Conservation (phyloP, 2,329 filamentous ascomycete species). For the Scedosporium boydii region DNA sequence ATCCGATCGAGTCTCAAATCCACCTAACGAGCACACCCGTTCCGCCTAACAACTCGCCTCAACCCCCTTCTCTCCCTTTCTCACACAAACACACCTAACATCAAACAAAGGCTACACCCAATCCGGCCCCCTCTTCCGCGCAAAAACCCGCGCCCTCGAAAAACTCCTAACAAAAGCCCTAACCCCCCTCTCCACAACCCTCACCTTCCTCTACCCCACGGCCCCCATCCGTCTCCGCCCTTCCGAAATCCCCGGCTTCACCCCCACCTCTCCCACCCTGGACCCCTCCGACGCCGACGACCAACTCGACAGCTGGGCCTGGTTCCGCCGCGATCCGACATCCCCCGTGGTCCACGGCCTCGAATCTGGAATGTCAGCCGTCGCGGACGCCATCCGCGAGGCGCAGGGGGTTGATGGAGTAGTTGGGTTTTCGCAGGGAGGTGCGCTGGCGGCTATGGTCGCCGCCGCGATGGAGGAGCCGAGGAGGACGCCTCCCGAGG, state of each 20-base stretch:
- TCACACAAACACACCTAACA: conserved; percentile 2
- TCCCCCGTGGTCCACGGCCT: conserved; percentile 34
- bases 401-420: conserved; percentile 67
- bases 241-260: conserved; percentile 61
- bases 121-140: conserved; percentile 73
- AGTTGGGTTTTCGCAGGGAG: conserved; percentile 77
- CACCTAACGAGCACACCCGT: too few species aligned
- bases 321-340: conserved; percentile 64
- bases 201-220: conserved; percentile 57
- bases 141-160: conserved; percentile 79
- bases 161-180: conserved; percentile 73
- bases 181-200: conserved; percentile 42
- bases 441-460: conserved; percentile 61
- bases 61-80: not conserved
- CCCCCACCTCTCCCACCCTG: conserved; percentile 28
- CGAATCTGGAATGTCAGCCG: conserved; percentile 52
- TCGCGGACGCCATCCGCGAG: conserved; percentile 53
- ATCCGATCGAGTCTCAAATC: too few species aligned
- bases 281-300: conserved; percentile 32
- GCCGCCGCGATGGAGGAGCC: conserved; percentile 57
- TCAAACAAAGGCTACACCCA: conserved; percentile 66
- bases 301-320: conserved; percentile 63
- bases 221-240: conserved; percentile 54
- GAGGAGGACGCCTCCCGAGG: conserved; percentile 14
- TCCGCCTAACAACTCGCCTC: not conserved